phyloP scores from a whole-genome alignment of 1,139 yeast species.

The Pichia sp. region DNA sequence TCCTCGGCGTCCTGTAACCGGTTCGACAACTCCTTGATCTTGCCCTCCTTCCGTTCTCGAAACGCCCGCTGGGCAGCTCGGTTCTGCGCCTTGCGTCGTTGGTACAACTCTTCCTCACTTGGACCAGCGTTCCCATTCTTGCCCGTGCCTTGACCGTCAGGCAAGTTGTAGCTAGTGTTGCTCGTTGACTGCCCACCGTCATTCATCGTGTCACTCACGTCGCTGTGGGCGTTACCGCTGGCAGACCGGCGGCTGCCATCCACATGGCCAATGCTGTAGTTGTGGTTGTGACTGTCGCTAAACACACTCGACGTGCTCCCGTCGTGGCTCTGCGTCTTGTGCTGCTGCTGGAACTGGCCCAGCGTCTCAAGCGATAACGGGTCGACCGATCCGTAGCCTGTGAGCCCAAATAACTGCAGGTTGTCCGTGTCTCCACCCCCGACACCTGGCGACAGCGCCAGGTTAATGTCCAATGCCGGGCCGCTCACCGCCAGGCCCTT shows the following conservation, averaged over 20 bases:
- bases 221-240: too few species aligned
- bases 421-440: background rate
- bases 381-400: background rate
- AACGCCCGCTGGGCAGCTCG: conserved; percentile 90
- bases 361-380: background rate
- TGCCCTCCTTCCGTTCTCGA: conserved; percentile 76
- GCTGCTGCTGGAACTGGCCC: background rate
- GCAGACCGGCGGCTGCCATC: too few species aligned
- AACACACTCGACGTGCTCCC: background rate
- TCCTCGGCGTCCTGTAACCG: conserved; percentile 57
- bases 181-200: background rate
- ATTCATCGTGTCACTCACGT: too few species aligned
- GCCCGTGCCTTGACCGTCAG: background rate
- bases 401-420: background rate
- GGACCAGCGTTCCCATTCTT: background rate
- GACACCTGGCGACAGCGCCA: background rate
- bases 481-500: background rate
- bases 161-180: background rate
- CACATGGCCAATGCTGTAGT: background rate
- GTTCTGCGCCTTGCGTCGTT: conserved; percentile 73
- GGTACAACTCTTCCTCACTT: conserved; percentile 45
- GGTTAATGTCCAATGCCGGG: background rate
- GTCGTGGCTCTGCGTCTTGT: background rate
- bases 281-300: background rate
- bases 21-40: conserved; percentile 61